Evolutionary conservation across 257 asterid genomes (phyloP).

Genomic region (Ocimum tenuiflorum): DNA sequence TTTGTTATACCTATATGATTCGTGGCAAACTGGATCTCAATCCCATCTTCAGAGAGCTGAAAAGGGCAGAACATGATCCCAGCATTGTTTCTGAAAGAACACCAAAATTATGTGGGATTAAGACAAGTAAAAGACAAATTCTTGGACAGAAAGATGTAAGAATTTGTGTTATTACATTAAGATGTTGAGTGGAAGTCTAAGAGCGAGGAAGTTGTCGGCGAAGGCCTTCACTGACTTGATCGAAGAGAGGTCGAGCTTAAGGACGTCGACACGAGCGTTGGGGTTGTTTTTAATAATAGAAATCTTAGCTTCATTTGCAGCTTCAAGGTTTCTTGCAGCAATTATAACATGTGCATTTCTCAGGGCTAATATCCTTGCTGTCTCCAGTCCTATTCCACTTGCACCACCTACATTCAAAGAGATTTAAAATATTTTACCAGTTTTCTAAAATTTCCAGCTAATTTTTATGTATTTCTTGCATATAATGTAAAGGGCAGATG

Average conservation of each 20-base stretch:
- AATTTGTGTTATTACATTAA: conserved; percentile 32
- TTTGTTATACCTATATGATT: conserved; percentile 91
- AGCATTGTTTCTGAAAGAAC: conserved; percentile 91
- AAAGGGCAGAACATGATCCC: conserved; percentile 86
- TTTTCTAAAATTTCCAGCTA: neutral
- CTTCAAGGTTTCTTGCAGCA: conserved; percentile 68
- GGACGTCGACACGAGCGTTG: too few relatives aligned
- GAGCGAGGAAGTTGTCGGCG: conserved; percentile 49
- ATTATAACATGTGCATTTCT: conserved; percentile 70
- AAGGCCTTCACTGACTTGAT: conserved; percentile 32
- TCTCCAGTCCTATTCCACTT: conserved; percentile 82
- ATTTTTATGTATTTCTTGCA: neutral
- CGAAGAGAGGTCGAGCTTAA: too few relatives aligned
- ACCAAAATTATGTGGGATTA: too few relatives aligned
- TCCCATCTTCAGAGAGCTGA: conserved; percentile 64
- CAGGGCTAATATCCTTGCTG: conserved; percentile 63
- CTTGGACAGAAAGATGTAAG: neutral
- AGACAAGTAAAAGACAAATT: too few relatives aligned
- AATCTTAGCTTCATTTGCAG: conserved; percentile 67
- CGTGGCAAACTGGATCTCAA: conserved; percentile 83
- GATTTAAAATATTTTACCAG: neutral
- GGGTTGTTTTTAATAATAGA: conserved; percentile 23
- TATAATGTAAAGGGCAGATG: neutral
- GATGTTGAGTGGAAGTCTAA: conserved; percentile 76
- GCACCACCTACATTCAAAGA: conserved; percentile 58